Base-by-base conservation (phyloP, 202 grass and related monocot species). In the Musa balbisiana region DNA sequence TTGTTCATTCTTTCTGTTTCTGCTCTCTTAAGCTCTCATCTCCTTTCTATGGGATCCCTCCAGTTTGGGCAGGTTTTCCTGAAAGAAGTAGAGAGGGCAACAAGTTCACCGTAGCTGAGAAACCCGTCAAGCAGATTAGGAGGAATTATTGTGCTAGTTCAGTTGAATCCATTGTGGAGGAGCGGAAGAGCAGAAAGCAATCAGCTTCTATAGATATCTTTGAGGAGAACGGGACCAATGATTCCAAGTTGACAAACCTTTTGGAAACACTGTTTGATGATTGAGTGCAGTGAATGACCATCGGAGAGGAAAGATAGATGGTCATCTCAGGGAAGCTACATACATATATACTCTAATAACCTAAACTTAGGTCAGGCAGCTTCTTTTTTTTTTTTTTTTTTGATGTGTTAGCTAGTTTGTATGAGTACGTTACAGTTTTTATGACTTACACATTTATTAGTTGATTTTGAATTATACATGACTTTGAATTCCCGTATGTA, bases 21-120 rank as follows among this genome's bases (percentile, higher is more conserved):
- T 3, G 33, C 33, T 8, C 4, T 6, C 4, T 33, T 3, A 33
- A 3, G 0, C 22, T 63, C 51, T 64, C 21, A 17, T 11, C 55
- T 19, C 3, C 0, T 71, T 84, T 58, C 78, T 14, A 10, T 25
- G 26, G 74, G 9, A 76, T 78, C 25, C 50, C 29, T 86, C 49
- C 77, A 93, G 88, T 89, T 33, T 97, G 90, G 93, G 90, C 90
- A 55, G 73, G 80, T 22, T 97, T 97, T 78, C 79, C 84, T 29
- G 87, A 96, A 80, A 84, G 81, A 82, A 66, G 54, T 49, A 72
- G 83, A 63, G 87, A 89, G 43, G 85, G 92, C 27, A 87, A 76
- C 25, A 96, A 96, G 73, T 96, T 90, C 1, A 17, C 79, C 2
- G 80, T 92, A 12, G 87, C 89, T 51, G 92, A 92, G 2, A 93